phyloP scores from a whole-genome alignment of 2,329 filamentous ascomycete genomes.

The Claviceps sp. region DNA sequence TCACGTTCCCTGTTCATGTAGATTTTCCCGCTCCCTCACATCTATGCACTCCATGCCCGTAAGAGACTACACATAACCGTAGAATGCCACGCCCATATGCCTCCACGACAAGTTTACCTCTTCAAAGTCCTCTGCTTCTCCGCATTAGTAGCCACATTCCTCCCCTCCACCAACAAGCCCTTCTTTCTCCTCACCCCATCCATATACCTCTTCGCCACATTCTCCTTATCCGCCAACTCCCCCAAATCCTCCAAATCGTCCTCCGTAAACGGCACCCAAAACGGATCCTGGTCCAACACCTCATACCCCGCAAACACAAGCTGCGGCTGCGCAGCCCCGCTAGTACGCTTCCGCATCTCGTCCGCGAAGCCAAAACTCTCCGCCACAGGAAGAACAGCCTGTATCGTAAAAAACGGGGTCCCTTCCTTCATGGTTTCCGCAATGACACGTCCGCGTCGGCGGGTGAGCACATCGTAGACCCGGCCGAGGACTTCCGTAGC shows the following conservation, averaged over 20 bases:
- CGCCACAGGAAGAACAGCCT: slow-evolving; percentile 75
- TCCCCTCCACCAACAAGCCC: slow-evolving; percentile 71
- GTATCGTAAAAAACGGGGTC: slow-evolving; percentile 91
- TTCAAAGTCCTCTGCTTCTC: slow-evolving; percentile 77
- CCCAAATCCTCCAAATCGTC: slow-evolving; percentile 94
- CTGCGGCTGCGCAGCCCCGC: slow-evolving; percentile 81
- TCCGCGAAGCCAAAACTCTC: slow-evolving; percentile 94
- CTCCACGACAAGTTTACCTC: slow-evolving; percentile 24
- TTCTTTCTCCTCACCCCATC: slow-evolving; percentile 78
- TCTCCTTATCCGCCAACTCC: slow-evolving; percentile 85
- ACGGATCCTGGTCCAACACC: slow-evolving; percentile 86
- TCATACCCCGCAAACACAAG: slow-evolving; percentile 89
- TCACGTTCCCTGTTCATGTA: too few species aligned
- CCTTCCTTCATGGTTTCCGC: slow-evolving; percentile 89
- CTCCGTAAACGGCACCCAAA: slow-evolving; percentile 94
- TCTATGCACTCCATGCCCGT: too few species aligned
- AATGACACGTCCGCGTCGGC: slow-evolving; percentile 77
- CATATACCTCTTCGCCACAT: slow-evolving; percentile 93
- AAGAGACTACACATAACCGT: too few species aligned
- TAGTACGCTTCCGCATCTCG: slow-evolving; percentile 90
- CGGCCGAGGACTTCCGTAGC: slow-evolving; percentile 89
- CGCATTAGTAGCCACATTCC: slow-evolving; percentile 66
- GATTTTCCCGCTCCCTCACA: too few species aligned
- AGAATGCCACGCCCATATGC: too few species aligned
- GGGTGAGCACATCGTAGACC: slow-evolving; percentile 95